Evolutionary conservation across 805 yeast genomes (phyloP).

Genomic region (Saturnispora mendoncae): DNA sequence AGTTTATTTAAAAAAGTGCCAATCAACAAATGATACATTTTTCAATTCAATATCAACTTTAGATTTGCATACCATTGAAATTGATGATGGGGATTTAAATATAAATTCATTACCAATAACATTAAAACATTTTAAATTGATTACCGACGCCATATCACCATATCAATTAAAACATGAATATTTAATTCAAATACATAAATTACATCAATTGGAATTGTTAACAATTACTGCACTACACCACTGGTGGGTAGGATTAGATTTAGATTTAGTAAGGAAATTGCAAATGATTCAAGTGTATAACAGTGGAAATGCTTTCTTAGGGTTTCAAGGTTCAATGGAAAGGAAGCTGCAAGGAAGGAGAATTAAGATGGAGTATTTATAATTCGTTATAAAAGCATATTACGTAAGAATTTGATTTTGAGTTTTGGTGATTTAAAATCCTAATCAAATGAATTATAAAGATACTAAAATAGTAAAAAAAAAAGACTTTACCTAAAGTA

Average conservation of each 20-base stretch:
- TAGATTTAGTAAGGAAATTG: neutral
- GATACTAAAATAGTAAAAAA: no score
- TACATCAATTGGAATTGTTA: neutral
- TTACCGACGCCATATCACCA: neutral
- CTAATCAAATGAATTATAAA: no score
- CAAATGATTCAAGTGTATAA: conserved; percentile 2
- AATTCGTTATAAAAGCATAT: neutral
- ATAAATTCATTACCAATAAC: neutral
- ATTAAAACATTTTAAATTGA: conserved; percentile 1
- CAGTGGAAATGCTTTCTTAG: neutral
- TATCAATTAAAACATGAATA: neutral
- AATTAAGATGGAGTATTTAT: neutral
- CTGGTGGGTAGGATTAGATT: conserved; percentile 2
- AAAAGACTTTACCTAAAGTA: no score
- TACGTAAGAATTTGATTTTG: no score
- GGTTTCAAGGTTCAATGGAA: neutral
- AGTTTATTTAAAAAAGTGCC: neutral
- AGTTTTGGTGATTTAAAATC: no score
- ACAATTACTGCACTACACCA: neutral
- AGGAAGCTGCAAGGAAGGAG: neutral
- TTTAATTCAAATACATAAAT: neutral
- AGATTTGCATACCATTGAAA: neutral
- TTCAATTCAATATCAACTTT: neutral
- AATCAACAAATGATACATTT: neutral
- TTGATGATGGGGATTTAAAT: neutral